Evolutionary conservation across 345 rosid genomes (phyloP).

Genomic region (Aurinia saxatilis): DNA sequence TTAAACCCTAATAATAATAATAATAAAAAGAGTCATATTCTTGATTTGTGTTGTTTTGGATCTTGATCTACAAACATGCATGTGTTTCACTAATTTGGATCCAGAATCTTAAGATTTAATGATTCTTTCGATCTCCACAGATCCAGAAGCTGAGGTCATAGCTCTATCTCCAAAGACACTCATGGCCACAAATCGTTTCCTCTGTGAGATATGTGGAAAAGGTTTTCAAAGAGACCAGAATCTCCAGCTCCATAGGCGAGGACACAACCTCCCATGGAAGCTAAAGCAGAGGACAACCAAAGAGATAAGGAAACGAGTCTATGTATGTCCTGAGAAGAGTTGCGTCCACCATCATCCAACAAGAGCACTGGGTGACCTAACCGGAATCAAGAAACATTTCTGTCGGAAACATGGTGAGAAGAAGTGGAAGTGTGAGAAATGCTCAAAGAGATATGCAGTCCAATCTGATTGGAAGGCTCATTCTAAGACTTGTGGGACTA

Average conservation of each 20-base stretch:
- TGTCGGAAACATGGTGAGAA: constrained; percentile 97
- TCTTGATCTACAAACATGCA: constrained; percentile 17
- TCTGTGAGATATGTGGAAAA: constrained; percentile 93
- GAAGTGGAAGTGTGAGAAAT: constrained; percentile 96
- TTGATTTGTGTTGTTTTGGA: background rate
- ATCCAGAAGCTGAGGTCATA: constrained; percentile 98
- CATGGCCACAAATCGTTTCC: constrained; percentile 95
- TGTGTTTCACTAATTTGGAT: background rate
- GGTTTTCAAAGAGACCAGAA: constrained; percentile 98
- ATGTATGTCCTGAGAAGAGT: constrained; percentile 85
- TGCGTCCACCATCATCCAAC: constrained; percentile 92
- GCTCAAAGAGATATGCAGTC: constrained; percentile 89
- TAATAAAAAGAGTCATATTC: background rate
- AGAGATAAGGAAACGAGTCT: constrained; percentile 76
- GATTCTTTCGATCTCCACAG: constrained; percentile 28
- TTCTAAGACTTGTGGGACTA: constrained; percentile 92
- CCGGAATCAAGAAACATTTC: constrained; percentile 95
- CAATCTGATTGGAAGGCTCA: constrained; percentile 99
- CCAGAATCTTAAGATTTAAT: background rate
- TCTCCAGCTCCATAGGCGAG: constrained; percentile 88
- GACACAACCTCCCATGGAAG: constrained; percentile 99
- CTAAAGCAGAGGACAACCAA: constrained; percentile 87
- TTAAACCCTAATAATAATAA: constrained; percentile 10
- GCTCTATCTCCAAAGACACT: constrained; percentile 93
- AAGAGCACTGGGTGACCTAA: constrained; percentile 93